Evolutionary conservation across 2,329 filamentous ascomycete genomes (phyloP), one percentile per base, ranked within the genome.

Genomic region (Hypoxylon sp.): DNA sequence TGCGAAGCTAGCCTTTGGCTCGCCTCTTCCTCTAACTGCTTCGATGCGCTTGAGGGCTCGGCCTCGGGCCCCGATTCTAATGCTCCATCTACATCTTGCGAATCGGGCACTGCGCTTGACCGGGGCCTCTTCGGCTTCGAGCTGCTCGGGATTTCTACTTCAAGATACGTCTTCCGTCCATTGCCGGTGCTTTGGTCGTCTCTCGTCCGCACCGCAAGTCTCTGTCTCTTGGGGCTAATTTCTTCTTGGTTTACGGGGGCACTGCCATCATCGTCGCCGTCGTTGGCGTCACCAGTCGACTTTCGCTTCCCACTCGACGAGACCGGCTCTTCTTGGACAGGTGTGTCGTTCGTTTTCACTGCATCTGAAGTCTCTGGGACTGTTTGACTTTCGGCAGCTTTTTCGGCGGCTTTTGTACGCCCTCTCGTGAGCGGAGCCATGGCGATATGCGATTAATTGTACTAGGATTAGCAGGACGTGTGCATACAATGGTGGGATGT

Each of bases 1-100:
- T 69, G 72, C 31, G 71, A 72, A 21, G 71, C 74, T 46, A 78
- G 46, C 27, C 71, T 72, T 46, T 77, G 76, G 17, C 48, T 73
- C 0, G 77, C 77, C 39, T 78, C 77, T 21, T 77, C 75, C 32
- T 78, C 72, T 4, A 78, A 56, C 53, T 79, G 77, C 63, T 73
- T 76, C 58, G 76, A 74, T 11, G 75, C 76, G 44, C 73, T 75
- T 39, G 69, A 51, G n/a, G 73, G 72, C 57, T 76, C 72, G 19
- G 68, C 19, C 7, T 68, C 59, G 3, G 65, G 57, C 37, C 42
- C 64, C 31, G 48, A 54, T 10, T 63, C 46, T 47, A 48, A 11
- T 50, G 52, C 32, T 51, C 65, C 37, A 0, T 56, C 62, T 2
- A 59, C 58, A 8, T 68, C 73, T 60, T 77, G 70, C 8, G 75